Evolutionary conservation across 768 basidiomycete genomes (phyloP).

Genomic region (Suillus ampliporus): DNA sequence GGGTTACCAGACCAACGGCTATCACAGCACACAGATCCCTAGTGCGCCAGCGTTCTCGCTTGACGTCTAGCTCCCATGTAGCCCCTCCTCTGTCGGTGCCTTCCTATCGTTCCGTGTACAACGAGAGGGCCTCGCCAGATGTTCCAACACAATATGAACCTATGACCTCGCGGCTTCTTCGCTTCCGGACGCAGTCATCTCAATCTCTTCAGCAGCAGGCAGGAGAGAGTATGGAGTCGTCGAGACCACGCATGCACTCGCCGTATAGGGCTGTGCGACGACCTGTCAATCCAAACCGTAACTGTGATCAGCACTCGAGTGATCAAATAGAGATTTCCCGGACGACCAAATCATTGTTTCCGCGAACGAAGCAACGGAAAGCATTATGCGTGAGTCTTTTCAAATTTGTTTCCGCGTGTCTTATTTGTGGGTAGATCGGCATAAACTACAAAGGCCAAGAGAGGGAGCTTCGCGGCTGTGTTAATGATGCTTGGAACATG

Average conservation of each 20-base stretch:
- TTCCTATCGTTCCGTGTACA: background rate
- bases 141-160: background rate
- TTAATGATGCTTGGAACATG: constrained; percentile 87
- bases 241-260: background rate
- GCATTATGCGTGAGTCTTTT: constrained; percentile 5
- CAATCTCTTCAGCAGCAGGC: constrained; percentile 3
- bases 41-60: background rate
- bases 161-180: background rate
- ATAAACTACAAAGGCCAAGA: constrained; percentile 77
- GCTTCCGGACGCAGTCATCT: background rate
- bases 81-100: too few relatives aligned
- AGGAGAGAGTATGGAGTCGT: background rate
- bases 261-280: background rate
- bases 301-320: background rate
- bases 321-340: background rate
- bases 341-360: background rate
- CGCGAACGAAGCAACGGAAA: background rate
- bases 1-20: background rate
- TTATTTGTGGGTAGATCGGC: constrained; percentile 60
- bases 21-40: background rate
- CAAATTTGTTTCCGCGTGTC: background rate
- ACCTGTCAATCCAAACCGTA: background rate
- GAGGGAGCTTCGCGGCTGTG: constrained; percentile 74
- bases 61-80: background rate
- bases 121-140: background rate